Evolutionary conservation across 2,329 filamentous ascomycete species (phyloP).

Genomic region (Fusarium humuli): DNA sequence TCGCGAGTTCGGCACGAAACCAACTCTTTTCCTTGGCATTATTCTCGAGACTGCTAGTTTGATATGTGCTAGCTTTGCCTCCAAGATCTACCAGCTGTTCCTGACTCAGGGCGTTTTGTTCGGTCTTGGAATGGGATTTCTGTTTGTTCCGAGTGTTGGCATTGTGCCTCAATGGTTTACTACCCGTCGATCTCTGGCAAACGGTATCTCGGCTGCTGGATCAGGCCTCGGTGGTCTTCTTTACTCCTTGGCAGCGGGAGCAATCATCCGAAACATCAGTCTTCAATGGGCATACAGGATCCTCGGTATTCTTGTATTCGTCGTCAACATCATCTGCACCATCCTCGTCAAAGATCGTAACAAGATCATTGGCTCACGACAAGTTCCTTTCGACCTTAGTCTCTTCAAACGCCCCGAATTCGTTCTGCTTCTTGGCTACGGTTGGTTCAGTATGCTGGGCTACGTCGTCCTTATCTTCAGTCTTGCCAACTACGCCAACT

Average conservation of each 20-base stretch:
- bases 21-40: conserved; percentile 73
- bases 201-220: conserved; percentile 75
- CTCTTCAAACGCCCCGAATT: conserved; percentile 74
- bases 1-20: conserved; percentile 71
- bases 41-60: conserved; percentile 73
- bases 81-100: conserved; percentile 79
- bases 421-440: conserved; percentile 73
- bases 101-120: conserved; percentile 81
- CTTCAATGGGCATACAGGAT: conserved; percentile 76
- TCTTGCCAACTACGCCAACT: conserved; percentile 77
- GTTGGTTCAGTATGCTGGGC: conserved; percentile 77
- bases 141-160: conserved; percentile 76
- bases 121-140: conserved; percentile 81
- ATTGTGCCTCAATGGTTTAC: conserved; percentile 81
- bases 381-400: conserved; percentile 72
- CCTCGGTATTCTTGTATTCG: conserved; percentile 71
- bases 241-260: conserved; percentile 75
- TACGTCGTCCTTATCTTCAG: conserved; percentile 84
- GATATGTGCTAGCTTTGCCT: conserved; percentile 76
- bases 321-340: conserved; percentile 72
- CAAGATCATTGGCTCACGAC: conserved; percentile 73
- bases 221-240: conserved; percentile 79
- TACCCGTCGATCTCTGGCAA: conserved; percentile 74
- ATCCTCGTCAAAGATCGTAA: conserved; percentile 78
- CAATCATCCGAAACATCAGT: conserved; percentile 73